A percentile compares a stretch with the other conserved stretches of the same genome.
phyloP scores from a whole-genome alignment of 2,329 filamentous ascomycete genomes.

The Apiospora saccharicola region DNA sequence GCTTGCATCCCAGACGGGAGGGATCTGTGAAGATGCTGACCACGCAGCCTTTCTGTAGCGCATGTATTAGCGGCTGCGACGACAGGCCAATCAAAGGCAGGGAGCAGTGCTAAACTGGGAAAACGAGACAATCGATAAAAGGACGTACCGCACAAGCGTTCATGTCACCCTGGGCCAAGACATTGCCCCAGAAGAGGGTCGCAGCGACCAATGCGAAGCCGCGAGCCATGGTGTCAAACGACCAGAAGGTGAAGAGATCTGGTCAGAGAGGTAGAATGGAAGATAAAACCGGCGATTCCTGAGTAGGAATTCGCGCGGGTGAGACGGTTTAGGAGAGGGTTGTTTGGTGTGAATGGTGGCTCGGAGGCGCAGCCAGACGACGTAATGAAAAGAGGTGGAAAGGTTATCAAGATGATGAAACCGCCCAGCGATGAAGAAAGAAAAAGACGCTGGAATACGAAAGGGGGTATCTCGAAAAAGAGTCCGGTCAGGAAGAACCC shows the following conservation, averaged over 20 bases:
- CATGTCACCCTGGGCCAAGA: background rate
- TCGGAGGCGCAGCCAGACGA: slow-evolving; percentile 7
- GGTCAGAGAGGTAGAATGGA: background rate
- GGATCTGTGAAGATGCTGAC: slow-evolving; percentile 26
- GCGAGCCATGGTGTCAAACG: slow-evolving; percentile 12
- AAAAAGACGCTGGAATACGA: background rate
- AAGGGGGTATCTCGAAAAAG: slow-evolving; percentile 24
- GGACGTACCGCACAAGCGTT: slow-evolving; percentile 14
- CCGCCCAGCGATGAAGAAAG: slow-evolving; percentile 11
- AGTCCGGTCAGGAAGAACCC: slow-evolving; percentile 11
- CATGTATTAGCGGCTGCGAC: background rate
- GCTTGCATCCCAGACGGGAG: slow-evolving; percentile 21
- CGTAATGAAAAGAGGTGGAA: slow-evolving; percentile 10
- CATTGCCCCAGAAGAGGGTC: slow-evolving; percentile 13
- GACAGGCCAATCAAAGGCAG: slow-evolving; percentile 5
- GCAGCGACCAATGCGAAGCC: background rate
- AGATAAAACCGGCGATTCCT: background rate
- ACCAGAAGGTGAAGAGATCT: background rate
- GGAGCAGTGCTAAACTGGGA: background rate
- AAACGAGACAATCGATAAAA: background rate
- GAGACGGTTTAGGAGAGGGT: background rate
- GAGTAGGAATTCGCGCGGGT: background rate
- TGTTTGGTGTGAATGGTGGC: background rate
- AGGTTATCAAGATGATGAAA: slow-evolving; percentile 13
- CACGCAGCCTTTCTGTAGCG: slow-evolving; percentile 27